These are phyloP conservation scores for Colletotrichum tamarilloi DNA, from an alignment of 2,329 filamentous ascomycete species.

Conservation along the genomic window DNA sequence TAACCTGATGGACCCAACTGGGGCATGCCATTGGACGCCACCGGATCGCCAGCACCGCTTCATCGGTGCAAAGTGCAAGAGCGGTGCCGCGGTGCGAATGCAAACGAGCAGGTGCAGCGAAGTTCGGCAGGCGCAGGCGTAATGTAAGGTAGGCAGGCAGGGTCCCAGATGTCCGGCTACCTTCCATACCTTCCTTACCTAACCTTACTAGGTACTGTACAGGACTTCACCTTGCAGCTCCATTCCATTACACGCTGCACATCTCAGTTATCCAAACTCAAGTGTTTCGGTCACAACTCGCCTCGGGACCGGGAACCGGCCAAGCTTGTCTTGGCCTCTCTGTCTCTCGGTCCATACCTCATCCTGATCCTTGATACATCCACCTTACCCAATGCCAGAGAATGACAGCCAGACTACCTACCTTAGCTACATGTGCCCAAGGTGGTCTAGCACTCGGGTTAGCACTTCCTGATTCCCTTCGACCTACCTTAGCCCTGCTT, in stretches of 20 bases:
- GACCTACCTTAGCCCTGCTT: neutral
- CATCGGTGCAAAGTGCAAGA: neutral
- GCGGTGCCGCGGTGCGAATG: neutral
- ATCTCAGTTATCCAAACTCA: too few species aligned
- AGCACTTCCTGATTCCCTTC: neutral
- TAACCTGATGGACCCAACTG: neutral
- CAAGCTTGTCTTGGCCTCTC: neutral
- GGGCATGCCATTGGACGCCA: neutral
- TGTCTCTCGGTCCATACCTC: neutral
- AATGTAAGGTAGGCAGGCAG: neutral
- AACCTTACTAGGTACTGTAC: too few species aligned
- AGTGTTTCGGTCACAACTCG: neutral
- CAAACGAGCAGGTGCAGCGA: neutral
- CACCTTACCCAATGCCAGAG: neutral
- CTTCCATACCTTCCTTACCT: neutral
- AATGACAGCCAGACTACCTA: neutral
- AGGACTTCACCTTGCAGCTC: too few species aligned
- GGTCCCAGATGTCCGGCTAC: constrained; percentile 12
- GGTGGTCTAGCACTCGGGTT: neutral
- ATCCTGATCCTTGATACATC: too few species aligned
- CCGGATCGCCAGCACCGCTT: neutral
- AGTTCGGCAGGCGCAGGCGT: neutral
- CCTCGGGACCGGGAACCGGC: neutral
- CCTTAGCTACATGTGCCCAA: neutral
- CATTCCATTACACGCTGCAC: neutral